These are phyloP conservation scores for Axilococcus clingmanii DNA, from an alignment of 139 green algal genomes.

Conservation along the genomic window DNA sequence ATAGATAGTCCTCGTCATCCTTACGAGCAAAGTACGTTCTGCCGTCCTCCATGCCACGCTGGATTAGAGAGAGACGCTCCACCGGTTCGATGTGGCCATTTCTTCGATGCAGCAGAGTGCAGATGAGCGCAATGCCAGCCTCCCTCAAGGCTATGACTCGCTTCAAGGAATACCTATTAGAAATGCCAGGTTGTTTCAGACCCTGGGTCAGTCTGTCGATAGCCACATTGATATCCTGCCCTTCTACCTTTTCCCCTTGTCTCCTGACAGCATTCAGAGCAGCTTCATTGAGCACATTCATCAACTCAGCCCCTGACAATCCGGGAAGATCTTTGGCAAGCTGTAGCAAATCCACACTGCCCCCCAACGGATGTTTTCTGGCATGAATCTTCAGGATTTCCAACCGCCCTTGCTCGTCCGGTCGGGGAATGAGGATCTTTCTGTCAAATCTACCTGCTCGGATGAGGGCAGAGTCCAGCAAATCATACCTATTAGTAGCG, in stretches of 20 bases:
- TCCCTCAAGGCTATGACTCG: conserved; percentile 33
- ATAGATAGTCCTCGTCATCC: conserved; percentile 66
- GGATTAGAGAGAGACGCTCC: conserved; percentile 66
- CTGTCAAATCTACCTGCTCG: conserved; percentile 91
- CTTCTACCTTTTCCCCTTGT: conserved; percentile 23
- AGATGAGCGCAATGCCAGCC: conserved; percentile 55
- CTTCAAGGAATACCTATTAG: conserved; percentile 21
- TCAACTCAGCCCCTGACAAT: conserved; percentile 81
- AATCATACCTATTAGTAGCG: conserved; percentile 80
- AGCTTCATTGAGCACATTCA: conserved; percentile 93
- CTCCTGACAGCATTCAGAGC: conserved; percentile 62
- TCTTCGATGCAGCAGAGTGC: conserved; percentile 43
- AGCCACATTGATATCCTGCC: conserved; percentile 64
- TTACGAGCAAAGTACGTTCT: conserved; percentile 60
- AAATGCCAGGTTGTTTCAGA: conserved; percentile 51
- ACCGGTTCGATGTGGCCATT: conserved; percentile 47
- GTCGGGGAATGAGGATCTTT: conserved; percentile 69
- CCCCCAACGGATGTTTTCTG: conserved; percentile 34
- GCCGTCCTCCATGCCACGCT: conserved; percentile 42
- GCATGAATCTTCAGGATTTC: conserved; percentile 72
- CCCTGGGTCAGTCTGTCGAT: conserved; percentile 77
- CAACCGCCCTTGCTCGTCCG: conserved; percentile 53
- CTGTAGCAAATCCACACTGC: conserved; percentile 78
- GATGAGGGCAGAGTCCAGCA: conserved; percentile 70
- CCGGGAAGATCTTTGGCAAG: conserved; percentile 85